Conservation (phyloP, 2,329 filamentous ascomycete genomes). For the Ceratocystis eucalypticola region DNA sequence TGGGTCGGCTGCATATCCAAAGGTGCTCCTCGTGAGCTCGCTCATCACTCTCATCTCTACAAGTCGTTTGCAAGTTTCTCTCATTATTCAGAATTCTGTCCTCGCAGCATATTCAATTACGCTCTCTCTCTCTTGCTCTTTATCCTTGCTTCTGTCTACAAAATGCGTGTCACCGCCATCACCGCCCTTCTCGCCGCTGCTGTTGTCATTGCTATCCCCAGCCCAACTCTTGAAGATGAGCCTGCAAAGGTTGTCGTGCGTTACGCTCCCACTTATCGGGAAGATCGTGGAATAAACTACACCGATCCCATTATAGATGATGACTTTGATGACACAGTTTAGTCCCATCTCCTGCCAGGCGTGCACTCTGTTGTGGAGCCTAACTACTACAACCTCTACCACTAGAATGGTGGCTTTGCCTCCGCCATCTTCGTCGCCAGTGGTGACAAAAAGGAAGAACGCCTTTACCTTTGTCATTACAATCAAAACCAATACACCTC, state of each 20-base stretch:
- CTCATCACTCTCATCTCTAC: no score
- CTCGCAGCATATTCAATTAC: no score
- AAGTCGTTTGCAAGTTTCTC: no score
- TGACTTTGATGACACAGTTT: background rate
- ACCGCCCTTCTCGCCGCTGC: background rate
- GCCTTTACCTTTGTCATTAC: conserved; percentile 28
- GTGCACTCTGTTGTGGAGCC: background rate
- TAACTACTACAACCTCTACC: background rate
- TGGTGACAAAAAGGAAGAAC: background rate
- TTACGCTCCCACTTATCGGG: background rate
- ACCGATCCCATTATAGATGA: conserved; percentile 28
- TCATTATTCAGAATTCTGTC: no score
- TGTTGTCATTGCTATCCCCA: background rate
- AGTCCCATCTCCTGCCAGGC: background rate
- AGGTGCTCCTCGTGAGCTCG: no score
- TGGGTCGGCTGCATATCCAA: no score
- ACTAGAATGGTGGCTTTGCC: background rate
- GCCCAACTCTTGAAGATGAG: background rate
- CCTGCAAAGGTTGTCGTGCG: background rate
- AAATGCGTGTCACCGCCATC: conserved; percentile 20
- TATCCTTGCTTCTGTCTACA: no score
- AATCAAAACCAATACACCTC: conserved; percentile 10
- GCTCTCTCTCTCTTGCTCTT: no score
- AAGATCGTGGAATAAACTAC: conserved; percentile 28
- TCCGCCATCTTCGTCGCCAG: background rate